Base-by-base conservation (phyloP, 116 monocot genomes). In the Thalassia testudinum region DNA sequence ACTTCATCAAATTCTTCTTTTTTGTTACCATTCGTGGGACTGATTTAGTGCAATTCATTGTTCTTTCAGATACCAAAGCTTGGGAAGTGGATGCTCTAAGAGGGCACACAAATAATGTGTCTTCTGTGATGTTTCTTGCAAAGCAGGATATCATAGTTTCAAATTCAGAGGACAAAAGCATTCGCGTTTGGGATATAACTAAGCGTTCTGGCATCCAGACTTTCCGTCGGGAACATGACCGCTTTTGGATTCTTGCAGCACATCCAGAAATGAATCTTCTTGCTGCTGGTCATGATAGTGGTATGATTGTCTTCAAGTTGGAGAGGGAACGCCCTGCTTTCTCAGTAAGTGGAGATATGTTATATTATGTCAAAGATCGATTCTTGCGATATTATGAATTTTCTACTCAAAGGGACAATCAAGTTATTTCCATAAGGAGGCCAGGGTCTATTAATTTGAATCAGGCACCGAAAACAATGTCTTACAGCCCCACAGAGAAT, bases 91-190 rank as follows among this genome's bases (percentile, higher is more conserved):
- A 92, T 59, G 79, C 92, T 24, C 64, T 92, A 70, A 74, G 92
- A 49, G 92, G 92, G 18, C 92, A 92, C 59, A 92, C 80, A 86
- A 92, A 87, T 52, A 92, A 92, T 71, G 92, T 92, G 2, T 92
- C 92, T 56, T 92, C 83, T 65, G 92, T 92, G 18, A 77, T 92
- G 83, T 92, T 92, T 63, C 92, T 83, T 69, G 79, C 92, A 5
- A 92, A 81, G 64, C 92, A 92, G 66, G 92, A 92, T 24, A 83
- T 92, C 17, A 92, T 92, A 48, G 92, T 92, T 20, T 92, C 92
- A 24, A 92, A 92, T 60, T 92, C 92, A 28, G 92, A 92, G 67
- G 92, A 92, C 66, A 92, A 87, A 63, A 86, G 86, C 57, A 92
- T 92, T 57, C 87, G 92, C 11, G 70, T 92, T 21, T 92, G 92